phyloP scores from a whole-genome alignment of 192 early-diverging fungal genomes.

The Coemansia sp. region DNA sequence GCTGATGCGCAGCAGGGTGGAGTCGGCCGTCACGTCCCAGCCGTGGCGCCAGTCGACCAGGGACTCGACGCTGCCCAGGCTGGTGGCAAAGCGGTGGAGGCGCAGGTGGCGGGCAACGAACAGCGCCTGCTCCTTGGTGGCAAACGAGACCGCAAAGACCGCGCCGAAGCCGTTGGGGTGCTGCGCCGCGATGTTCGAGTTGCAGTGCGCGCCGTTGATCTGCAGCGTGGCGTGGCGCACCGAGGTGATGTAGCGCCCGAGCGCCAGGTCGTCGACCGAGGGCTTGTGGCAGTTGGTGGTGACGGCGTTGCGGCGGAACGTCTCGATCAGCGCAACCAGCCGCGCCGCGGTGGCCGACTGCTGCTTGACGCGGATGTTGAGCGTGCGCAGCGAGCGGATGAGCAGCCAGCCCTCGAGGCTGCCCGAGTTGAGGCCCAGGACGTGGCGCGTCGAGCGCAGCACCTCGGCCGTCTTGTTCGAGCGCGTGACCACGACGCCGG shows the following conservation, averaged over 20 bases:
- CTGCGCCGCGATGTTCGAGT: constrained; percentile 30
- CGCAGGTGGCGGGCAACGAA: constrained; percentile 41
- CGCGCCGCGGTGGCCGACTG: constrained; percentile 57
- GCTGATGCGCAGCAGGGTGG: constrained; percentile 57
- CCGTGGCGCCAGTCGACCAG: constrained; percentile 64
- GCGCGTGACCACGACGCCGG: constrained; percentile 58
- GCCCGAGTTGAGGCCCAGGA: constrained; percentile 58
- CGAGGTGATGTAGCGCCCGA: constrained; percentile 19
- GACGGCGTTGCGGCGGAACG: constrained; percentile 39
- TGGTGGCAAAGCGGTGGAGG: constrained; percentile 58
- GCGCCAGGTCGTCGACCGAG: constrained; percentile 8
- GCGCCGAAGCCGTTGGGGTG: constrained; percentile 43
- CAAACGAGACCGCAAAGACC: constrained; percentile 49
- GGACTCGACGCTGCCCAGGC: constrained; percentile 64
- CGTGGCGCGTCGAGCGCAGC: constrained; percentile 49
- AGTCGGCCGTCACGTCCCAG: constrained; percentile 39
- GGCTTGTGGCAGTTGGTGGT: constrained; percentile 32
- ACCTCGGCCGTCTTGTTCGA: constrained; percentile 26
- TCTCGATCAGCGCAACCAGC: constrained; percentile 54
- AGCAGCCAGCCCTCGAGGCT: constrained; percentile 66
- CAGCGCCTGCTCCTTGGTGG: constrained; percentile 45
- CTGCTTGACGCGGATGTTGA: constrained; percentile 58
- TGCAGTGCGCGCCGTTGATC: constrained; percentile 6
- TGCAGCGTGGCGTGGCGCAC: constrained; percentile 44
- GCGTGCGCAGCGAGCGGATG: constrained; percentile 57